phyloP scores from a whole-genome alignment of 805 yeast species.

The Kodamaea laetipori region DNA sequence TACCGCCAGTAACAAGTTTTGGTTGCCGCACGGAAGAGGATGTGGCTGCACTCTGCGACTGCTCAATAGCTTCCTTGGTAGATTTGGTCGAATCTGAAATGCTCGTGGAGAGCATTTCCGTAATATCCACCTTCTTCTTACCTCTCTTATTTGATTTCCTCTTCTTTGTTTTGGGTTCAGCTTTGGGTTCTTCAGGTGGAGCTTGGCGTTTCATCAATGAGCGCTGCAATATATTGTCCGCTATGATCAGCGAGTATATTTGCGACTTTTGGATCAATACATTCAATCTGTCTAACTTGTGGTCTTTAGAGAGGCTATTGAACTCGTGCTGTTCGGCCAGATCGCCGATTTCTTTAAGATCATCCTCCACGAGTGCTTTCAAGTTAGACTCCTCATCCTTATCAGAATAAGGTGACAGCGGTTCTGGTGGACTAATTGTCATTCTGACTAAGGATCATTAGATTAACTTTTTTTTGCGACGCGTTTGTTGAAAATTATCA shows the following conservation, averaged over 20 bases:
- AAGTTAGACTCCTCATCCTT: conserved; percentile 7
- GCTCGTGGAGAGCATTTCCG: conserved; percentile 17
- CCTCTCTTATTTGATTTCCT: conserved; percentile 14
- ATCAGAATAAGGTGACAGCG: not conserved
- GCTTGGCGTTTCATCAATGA: conserved; percentile 24
- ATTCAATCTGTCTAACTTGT: conserved; percentile 66
- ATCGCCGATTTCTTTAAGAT: conserved; percentile 10
- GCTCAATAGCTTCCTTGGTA: conserved; percentile 27
- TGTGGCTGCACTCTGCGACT: conserved; percentile 26
- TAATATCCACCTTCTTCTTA: conserved; percentile 33
- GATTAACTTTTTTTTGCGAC: conserved; percentile 6
- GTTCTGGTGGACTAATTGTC: conserved; percentile 5
- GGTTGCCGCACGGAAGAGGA: conserved; percentile 29
- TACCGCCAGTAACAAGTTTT: conserved; percentile 45
- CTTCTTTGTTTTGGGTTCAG: conserved; percentile 16
- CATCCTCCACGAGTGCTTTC: conserved; percentile 8
- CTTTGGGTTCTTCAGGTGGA: conserved; percentile 22
- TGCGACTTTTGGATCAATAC: conserved; percentile 84
- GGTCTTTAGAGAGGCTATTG: conserved; percentile 49
- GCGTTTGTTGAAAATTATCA: conserved; percentile 11
- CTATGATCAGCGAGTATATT: conserved; percentile 81
- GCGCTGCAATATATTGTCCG: conserved; percentile 64
- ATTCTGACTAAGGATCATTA: conserved; percentile 1
- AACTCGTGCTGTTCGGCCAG: conserved; percentile 39
- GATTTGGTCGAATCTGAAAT: conserved; percentile 21